A percentile compares a stretch with the other conserved stretches of the same genome.
Evolutionary conservation across 1,284 basidiomycete genomes (phyloP).

Genomic region (Microbotryum silenes-acaulis): DNA sequence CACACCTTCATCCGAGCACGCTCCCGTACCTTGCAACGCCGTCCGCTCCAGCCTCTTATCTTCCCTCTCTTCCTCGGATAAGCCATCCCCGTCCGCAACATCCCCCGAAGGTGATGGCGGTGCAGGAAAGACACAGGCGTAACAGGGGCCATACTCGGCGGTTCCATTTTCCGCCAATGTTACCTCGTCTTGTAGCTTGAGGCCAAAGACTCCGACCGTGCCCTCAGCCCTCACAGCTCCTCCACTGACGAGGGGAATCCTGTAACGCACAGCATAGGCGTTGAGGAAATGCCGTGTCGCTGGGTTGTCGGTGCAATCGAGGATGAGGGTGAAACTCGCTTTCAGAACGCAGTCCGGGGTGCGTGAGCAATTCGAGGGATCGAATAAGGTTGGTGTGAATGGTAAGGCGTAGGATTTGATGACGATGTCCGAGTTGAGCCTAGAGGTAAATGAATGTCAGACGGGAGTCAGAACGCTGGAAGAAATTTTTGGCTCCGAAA

Average conservation of each 20-base stretch:
- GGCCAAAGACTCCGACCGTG: conserved; percentile 75
- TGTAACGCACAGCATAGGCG: conserved; percentile 58
- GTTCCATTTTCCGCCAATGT: conserved; percentile 30
- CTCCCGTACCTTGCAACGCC: conserved; percentile 54
- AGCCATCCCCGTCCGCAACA: background rate
- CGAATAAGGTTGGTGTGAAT: conserved; percentile 43
- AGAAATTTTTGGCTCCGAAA: too few species aligned
- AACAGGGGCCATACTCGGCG: conserved; percentile 67
- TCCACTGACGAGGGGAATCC: conserved; percentile 77
- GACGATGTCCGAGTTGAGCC: conserved; percentile 60
- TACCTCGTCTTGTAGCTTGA: conserved; percentile 31
- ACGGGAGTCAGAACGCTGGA: too few species aligned
- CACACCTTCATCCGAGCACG: conserved; percentile 86
- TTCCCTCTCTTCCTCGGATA: conserved; percentile 4
- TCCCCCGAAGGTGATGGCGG: background rate
- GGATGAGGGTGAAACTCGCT: conserved; percentile 55
- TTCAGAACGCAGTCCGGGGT: conserved; percentile 48
- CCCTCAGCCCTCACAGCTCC: conserved; percentile 89
- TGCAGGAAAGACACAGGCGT: conserved; percentile 81
- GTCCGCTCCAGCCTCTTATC: conserved; percentile 45
- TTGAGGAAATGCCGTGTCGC: conserved; percentile 87
- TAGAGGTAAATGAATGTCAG: conserved; percentile 36
- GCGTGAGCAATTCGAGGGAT: conserved; percentile 46
- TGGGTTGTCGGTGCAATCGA: conserved; percentile 95
- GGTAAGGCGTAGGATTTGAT: conserved; percentile 52